Evolutionary conservation across 2,329 filamentous ascomycete genomes (phyloP), one percentile per base, ranked within the genome.

Genomic region (Hypoxylon sp.): DNA sequence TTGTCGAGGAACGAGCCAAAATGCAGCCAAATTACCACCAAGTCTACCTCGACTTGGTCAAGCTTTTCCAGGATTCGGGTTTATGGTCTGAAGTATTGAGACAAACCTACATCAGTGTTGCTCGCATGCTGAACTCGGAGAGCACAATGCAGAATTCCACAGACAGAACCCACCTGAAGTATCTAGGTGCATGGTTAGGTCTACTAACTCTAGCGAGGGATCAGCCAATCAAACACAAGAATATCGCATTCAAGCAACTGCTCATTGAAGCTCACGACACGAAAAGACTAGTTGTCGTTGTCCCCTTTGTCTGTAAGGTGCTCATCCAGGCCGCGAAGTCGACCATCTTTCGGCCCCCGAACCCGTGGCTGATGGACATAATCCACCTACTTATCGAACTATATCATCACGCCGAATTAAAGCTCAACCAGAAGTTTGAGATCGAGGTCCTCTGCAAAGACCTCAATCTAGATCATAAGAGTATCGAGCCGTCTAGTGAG

Each of bases 301-400:
- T 99, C 66, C 96, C 96, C 0, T 99, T 99, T 79, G 96, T 97
- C 59, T 99, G 96, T 87, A 98, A 98, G 81, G 94, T 98, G 4
- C 84, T 99, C 22, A 88, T 92, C 22, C 94, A 98, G 78, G 94
- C 94, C 19, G 90, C 89, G 39, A 88, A 90, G 55, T 98, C 96
- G 0, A 92, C 91, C 11, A 91, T 98, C 9, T 99, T 99, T 82
- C 92, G 90, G 63, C 94, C 95, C 10, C 96, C 96, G 1, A 99
- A 99, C 75, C 96, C 96, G 1, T 99, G 96, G 96, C 81, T 98
- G 48, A 97, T 98, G 92, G 96, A 99, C 75, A 96, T 99, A 59
- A 89, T 99, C 61, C 89, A 93, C 71, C 85, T 98, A 6, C 86
- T 99, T 37, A 93, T 97, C 74, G 97, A 99, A 77, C 86, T 99